Percentiles rank a stretch among this genome's conserved stretches.
phyloP scores from a whole-genome alignment of 2,329 filamentous ascomycete species.

The Trichophyton mentagrophytes region DNA sequence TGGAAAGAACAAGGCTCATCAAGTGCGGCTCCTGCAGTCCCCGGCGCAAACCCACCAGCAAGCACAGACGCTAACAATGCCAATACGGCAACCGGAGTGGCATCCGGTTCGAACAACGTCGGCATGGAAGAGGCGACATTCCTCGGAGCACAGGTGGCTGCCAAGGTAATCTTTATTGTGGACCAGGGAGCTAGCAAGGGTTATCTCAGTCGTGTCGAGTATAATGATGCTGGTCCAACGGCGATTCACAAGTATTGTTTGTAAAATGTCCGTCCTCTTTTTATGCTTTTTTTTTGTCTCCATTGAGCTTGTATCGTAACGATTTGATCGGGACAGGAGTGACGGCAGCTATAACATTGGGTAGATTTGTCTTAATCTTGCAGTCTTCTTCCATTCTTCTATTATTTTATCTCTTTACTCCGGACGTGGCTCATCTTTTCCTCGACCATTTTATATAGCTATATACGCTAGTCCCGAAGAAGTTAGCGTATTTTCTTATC shows the following conservation, averaged over 20 bases:
- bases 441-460: not conserved
- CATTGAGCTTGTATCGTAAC: not conserved
- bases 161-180: conserved; percentile 58
- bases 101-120: conserved; percentile 22
- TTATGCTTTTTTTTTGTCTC: not conserved
- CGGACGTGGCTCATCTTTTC: not conserved
- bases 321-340: not conserved
- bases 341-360: not conserved
- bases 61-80: conserved; percentile 12
- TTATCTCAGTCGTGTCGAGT: conserved; percentile 55
- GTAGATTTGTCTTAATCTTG: not conserved
- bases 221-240: conserved; percentile 53
- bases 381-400: not conserved
- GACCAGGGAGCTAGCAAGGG: conserved; percentile 56
- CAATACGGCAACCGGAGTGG: conserved; percentile 32
- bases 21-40: conserved; percentile 9
- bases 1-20: conserved; percentile 59
- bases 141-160: conserved; percentile 75
- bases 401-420: not conserved
- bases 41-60: not conserved
- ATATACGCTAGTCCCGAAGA: not conserved
- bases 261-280: conserved; percentile 14
- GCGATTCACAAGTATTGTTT: conserved; percentile 48
- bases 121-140: conserved; percentile 73
- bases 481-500: conserved; percentile 3